Percentiles rank a stretch among this genome's conserved stretches.
Evolutionary conservation across 2,329 filamentous ascomycete species (phyloP).

Genomic region (Aspergillus unguis): DNA sequence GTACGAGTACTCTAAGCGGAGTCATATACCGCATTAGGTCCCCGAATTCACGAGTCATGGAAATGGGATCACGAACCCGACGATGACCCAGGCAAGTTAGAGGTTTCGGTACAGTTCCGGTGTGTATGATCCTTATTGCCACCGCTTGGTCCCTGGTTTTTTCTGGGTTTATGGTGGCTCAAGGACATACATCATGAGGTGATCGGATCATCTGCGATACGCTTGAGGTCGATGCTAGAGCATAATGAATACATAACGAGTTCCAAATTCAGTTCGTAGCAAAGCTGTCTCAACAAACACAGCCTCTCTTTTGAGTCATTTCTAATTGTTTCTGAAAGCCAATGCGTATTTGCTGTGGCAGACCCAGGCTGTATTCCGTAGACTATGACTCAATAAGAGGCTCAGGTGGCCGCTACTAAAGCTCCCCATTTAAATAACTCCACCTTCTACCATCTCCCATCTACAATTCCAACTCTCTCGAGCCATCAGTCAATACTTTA

Average conservation of each 20-base stretch:
- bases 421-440: conserved; percentile 18
- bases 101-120: conserved; percentile 1
- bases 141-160: not conserved
- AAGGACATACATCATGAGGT: not conserved
- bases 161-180: not conserved
- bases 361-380: not conserved
- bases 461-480: not conserved
- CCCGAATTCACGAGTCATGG: conserved; percentile 10
- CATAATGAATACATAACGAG: conserved; percentile 3
- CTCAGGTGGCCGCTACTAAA: conserved; percentile 32
- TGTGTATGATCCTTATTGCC: not conserved
- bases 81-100: conserved; percentile 3
- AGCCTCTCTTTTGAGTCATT: conserved; percentile 3
- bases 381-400: conserved; percentile 18
- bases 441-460: not conserved
- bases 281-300: not conserved
- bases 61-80: conserved; percentile 11
- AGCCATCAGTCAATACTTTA: not conserved
- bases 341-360: not conserved
- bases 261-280: not conserved
- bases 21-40: conserved; percentile 3
- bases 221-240: not conserved
- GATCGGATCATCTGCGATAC: not conserved
- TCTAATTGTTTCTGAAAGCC: not conserved
- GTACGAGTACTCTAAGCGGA: conserved; percentile 3